Evolutionary conservation across 75 land plant species (phyloP).

Genomic region (Pseudotsuga menziesii): DNA sequence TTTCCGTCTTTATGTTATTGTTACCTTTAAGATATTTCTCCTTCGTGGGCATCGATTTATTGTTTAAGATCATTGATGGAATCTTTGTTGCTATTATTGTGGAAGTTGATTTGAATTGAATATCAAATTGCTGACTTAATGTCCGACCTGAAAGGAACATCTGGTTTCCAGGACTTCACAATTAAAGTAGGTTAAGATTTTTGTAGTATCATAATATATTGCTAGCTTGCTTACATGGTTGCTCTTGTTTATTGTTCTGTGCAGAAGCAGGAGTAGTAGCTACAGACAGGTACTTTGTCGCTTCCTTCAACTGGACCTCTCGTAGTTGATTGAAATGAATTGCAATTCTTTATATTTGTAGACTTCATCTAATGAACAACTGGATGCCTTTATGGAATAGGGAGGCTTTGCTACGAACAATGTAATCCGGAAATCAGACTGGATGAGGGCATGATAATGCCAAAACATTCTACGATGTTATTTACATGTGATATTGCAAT

Average conservation of each 20-base stretch:
- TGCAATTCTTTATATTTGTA: not conserved
- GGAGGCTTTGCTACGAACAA: not conserved
- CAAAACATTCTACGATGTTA: too few relatives aligned
- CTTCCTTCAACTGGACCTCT: not conserved
- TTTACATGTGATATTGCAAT: not conserved
- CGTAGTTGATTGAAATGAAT: not conserved
- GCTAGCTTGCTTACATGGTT: not conserved
- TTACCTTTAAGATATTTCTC: too few relatives aligned
- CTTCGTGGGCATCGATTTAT: too few relatives aligned
- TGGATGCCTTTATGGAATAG: not conserved
- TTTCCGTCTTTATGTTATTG: too few relatives aligned
- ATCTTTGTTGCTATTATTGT: too few relatives aligned
- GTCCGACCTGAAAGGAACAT: not conserved
- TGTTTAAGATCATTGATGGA: too few relatives aligned
- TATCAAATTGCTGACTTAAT: not conserved
- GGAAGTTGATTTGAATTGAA: too few relatives aligned
- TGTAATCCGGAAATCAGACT: not conserved
- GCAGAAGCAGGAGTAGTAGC: constrained; percentile 3
- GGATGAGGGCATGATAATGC: not conserved
- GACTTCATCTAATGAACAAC: not conserved
- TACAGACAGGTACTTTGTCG: constrained; percentile 3
- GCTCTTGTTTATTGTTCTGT: not conserved
- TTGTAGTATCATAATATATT: not conserved
- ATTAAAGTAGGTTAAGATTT: not conserved
- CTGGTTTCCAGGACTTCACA: not conserved